A percentile compares a stretch with the other conserved stretches of the same genome.
phyloP scores from a whole-genome alignment of 1,284 basidiomycete species.

The Entoloma clypeatum region DNA sequence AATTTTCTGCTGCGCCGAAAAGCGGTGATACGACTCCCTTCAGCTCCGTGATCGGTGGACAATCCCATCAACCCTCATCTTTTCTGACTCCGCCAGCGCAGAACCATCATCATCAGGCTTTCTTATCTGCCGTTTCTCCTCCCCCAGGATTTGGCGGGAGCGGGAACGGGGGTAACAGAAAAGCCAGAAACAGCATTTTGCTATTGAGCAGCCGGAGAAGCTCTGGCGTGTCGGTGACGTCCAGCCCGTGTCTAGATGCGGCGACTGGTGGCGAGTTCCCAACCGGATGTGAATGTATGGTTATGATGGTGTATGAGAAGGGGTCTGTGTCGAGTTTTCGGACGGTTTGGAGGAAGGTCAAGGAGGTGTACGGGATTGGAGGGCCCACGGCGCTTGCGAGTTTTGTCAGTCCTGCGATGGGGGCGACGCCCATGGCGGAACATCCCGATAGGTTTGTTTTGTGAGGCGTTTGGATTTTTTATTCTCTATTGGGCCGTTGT shows the following conservation, averaged over 20 bases:
- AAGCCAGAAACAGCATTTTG: slow-evolving; percentile 10
- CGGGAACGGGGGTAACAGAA: not conserved
- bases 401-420: slow-evolving; percentile 40
- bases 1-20: slow-evolving; percentile 31
- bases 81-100: slow-evolving; percentile 15
- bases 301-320: slow-evolving; percentile 83
- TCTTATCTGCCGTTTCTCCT: slow-evolving; percentile 2
- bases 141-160: not conserved
- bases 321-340: slow-evolving; percentile 83
- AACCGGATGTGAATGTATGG: slow-evolving; percentile 40
- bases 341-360: slow-evolving; percentile 65
- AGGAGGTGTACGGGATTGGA: slow-evolving; percentile 43
- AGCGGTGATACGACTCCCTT: not conserved
- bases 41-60: not conserved
- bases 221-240: slow-evolving; percentile 28
- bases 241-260: slow-evolving; percentile 59
- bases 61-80: slow-evolving; percentile 16
- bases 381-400: slow-evolving; percentile 29
- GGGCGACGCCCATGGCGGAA: slow-evolving; percentile 36
- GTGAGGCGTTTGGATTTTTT: slow-evolving; percentile 1
- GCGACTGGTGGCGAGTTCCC: slow-evolving; percentile 49
- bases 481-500: not conserved
- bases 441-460: slow-evolving; percentile 24
- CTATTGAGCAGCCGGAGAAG: slow-evolving; percentile 21
- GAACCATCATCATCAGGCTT: slow-evolving; percentile 13